Evolutionary conservation across 805 yeast genomes (phyloP).

Genomic region (Saccharomycopsis vini): DNA sequence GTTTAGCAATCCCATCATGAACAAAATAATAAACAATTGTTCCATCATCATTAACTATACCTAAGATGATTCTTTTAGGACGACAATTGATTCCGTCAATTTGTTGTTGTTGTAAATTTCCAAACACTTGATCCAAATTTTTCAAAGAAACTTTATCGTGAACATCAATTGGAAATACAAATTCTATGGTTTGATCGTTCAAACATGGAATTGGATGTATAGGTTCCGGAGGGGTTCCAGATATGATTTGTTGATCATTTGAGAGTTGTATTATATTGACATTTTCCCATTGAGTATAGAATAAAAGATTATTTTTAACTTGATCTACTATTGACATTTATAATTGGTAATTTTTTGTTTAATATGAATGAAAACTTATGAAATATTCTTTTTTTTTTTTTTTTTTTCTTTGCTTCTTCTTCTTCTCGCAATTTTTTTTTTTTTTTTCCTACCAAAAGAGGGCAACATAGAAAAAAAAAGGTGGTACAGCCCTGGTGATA

Average conservation of each 20-base stretch:
- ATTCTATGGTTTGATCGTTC: neutral
- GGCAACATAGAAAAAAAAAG: too few species aligned
- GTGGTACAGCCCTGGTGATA: too few species aligned
- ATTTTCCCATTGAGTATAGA: conserved; percentile 8
- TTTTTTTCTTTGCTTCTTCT: too few species aligned
- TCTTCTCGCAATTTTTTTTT: too few species aligned
- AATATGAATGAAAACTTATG: too few species aligned
- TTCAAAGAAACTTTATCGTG: conserved; percentile 3
- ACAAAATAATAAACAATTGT: conserved; percentile 63
- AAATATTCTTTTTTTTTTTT: too few species aligned
- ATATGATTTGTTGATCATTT: neutral
- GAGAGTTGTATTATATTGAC: neutral
- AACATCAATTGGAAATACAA: conserved; percentile 5
- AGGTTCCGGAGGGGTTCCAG: conserved; percentile 10
- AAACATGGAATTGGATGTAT: conserved; percentile 6
- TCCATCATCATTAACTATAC: conserved; percentile 54
- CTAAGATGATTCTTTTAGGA: conserved; percentile 43
- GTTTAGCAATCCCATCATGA: conserved; percentile 58
- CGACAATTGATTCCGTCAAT: neutral
- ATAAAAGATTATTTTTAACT: conserved; percentile 3
- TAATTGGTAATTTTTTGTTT: too few species aligned
- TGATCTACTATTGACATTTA: conserved; percentile 1
- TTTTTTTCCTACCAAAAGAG: too few species aligned
- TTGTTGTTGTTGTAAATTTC: neutral
- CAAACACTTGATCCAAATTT: neutral